A percentile compares a stretch with the other conserved stretches of the same genome.
phyloP scores from a whole-genome alignment of 2,329 filamentous ascomycete species.

The Acephala macrosclerotiorum region DNA sequence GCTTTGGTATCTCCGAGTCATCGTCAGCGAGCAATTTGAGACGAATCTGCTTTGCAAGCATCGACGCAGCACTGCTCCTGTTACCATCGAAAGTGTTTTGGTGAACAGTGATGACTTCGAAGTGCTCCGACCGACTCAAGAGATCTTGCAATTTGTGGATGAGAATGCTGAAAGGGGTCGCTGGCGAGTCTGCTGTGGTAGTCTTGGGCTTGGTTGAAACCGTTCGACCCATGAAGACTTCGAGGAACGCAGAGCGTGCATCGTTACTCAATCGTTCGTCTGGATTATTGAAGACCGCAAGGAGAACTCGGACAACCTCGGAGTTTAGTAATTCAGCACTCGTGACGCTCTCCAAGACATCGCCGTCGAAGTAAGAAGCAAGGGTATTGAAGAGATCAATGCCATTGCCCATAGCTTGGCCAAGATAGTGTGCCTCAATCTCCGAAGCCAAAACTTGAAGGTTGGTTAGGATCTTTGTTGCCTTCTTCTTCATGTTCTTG shows the following conservation, averaged over 20 bases:
- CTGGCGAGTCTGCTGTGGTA: constrained; percentile 70
- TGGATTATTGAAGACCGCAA: constrained; percentile 81
- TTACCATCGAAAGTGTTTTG: constrained; percentile 91
- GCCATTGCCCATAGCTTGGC: constrained; percentile 61
- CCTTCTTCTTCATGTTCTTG: constrained; percentile 79
- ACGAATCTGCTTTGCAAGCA: constrained; percentile 95
- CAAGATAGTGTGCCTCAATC: constrained; percentile 75
- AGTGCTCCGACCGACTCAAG: constrained; percentile 95
- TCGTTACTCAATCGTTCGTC: constrained; percentile 67
- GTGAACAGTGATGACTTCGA: constrained; percentile 95
- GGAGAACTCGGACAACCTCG: constrained; percentile 82
- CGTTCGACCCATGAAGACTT: constrained; percentile 86
- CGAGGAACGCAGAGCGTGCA: constrained; percentile 84
- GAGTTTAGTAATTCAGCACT: constrained; percentile 94
- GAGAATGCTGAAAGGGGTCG: constrained; percentile 88
- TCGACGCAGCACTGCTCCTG: constrained; percentile 88
- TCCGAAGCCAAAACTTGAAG: constrained; percentile 76
- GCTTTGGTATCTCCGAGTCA: constrained; percentile 84
- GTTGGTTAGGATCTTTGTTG: constrained; percentile 75
- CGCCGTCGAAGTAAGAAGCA: constrained; percentile 85
- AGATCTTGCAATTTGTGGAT: constrained; percentile 95
- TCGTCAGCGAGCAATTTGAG: constrained; percentile 90
- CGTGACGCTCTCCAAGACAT: constrained; percentile 91
- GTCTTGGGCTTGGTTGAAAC: constrained; percentile 69
- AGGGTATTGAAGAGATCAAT: constrained; percentile 75